Evolutionary conservation across 1,284 basidiomycete species (phyloP), one percentile per base, ranked within the genome.

Genomic region (Sporisorium reilianum): DNA sequence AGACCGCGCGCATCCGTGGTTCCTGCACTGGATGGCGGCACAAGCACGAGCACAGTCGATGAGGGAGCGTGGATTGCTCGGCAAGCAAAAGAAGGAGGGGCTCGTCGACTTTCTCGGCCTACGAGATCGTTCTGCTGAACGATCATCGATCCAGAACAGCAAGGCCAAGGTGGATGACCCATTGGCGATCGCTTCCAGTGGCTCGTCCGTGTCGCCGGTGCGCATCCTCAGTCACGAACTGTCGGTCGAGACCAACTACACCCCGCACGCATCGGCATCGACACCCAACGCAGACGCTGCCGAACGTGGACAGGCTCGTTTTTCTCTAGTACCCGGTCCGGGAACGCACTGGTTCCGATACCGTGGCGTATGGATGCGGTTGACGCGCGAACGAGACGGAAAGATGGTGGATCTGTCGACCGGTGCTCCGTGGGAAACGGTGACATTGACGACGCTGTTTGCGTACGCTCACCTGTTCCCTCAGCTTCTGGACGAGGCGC

Each of bases 381-480:
- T 77, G 25, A 95, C 97, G 86, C 90, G 97, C 53, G 95, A 98
- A 85, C 93, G 87, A 26, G 93, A 94, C 48, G 80, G 78, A 51
- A 79, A 81, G 79, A 91, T 96, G 60, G 92, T 96, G 88, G 92
- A 96, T 81, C 88, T 96, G 30, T 92, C 92, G 86, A 92, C 93
- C 1, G 95, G 95, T 3, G 90, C 90, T 6, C 97, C 97, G 54
- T 99, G 96, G 95, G 97, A 99, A 86, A 99, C 96, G 0, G 90
- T 99, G 44, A 97, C 92, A 30, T 88, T 99, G 41, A 99, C 95
- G 2, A 93, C 97, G 0, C 89, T 99, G 40, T 94, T 93, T 10
- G 88, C 91, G 30, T 94, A 95, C 82, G 90, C 94, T 23, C 84
- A 85, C 9, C 87, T 99, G 20, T 97, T 99, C 80, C 89, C 93